Evolutionary conservation across 2,329 filamentous ascomycete genomes (phyloP).

Genomic region (Claviceps digitariae): DNA sequence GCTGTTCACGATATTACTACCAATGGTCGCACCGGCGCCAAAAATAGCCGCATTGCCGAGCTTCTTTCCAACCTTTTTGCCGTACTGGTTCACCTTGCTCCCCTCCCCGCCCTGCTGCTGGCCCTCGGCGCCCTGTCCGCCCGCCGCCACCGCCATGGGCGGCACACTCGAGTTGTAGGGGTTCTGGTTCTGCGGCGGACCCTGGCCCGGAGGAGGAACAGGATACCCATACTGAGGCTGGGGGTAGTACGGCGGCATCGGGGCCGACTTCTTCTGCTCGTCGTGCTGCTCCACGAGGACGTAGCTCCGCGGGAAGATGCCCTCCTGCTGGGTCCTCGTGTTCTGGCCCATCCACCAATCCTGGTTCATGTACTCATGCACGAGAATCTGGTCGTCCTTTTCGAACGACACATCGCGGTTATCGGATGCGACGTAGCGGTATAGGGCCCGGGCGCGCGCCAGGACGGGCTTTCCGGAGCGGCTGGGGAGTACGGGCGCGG

Average conservation of each 20-base stretch:
- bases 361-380: conserved; percentile 87
- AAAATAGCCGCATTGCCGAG: conserved; percentile 69
- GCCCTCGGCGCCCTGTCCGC: conserved; percentile 20
- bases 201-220: conserved; percentile 12
- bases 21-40: conserved; percentile 83
- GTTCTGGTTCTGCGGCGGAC: conserved; percentile 37
- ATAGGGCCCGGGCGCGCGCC: conserved; percentile 65
- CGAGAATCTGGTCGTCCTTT: conserved; percentile 65
- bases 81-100: conserved; percentile 55
- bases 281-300: conserved; percentile 62
- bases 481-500: conserved; percentile 27
- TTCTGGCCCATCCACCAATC: conserved; percentile 96
- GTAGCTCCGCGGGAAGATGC: conserved; percentile 92
- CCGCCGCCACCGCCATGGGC: conserved; percentile 57
- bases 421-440: conserved; percentile 68
- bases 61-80: conserved; percentile 97
- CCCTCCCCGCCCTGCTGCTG: conserved; percentile 29
- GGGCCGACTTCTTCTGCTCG: conserved; percentile 25
- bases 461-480: conserved; percentile 43
- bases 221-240: conserved; percentile 19
- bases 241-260: conserved; percentile 21
- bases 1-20: conserved; percentile 77
- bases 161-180: conserved; percentile 60
- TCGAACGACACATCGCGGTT: conserved; percentile 70
- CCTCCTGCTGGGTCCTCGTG: conserved; percentile 66